A percentile compares a stretch with the other conserved stretches of the same genome.
phyloP scores from a whole-genome alignment of 1,139 yeast genomes.

The Blastobotrys ciferrii region DNA sequence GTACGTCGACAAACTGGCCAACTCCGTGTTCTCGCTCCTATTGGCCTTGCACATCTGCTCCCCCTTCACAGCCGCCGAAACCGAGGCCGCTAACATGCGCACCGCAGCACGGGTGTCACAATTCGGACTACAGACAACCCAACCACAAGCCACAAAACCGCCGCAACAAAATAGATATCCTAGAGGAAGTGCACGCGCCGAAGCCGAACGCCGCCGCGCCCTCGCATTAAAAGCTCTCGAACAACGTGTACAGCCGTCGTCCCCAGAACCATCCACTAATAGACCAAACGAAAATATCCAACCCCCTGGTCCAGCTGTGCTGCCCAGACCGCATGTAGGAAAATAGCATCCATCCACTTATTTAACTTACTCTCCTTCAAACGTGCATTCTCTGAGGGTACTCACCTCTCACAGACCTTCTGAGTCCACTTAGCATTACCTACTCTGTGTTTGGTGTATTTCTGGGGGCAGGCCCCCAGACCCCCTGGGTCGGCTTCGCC shows the following conservation, averaged over 20 bases:
- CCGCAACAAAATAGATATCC: constrained; percentile 3
- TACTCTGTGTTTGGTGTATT: too few species aligned
- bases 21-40: constrained; percentile 14
- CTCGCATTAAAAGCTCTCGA: constrained; percentile 81
- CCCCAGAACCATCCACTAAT: constrained; percentile 20
- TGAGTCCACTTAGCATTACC: too few species aligned
- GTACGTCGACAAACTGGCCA: constrained; percentile 40
- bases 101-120: constrained; percentile 25
- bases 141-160: constrained; percentile 18
- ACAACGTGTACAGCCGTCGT: constrained; percentile 38
- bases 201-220: constrained; percentile 86
- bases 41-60: constrained; percentile 16
- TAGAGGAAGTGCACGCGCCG: constrained; percentile 31
- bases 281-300: neutral
- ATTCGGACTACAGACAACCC: constrained; percentile 5
- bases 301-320: constrained; percentile 3
- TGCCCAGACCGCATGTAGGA: constrained; percentile 7
- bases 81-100: constrained; percentile 27
- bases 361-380: too few species aligned
- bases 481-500: too few species aligned
- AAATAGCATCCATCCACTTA: neutral
- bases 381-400: too few species aligned
- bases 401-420: too few species aligned
- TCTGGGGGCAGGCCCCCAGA: too few species aligned
- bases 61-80: constrained; percentile 25